Evolutionary conservation across 257 asterid species (phyloP).

Genomic region (Forsythia suspensa): DNA sequence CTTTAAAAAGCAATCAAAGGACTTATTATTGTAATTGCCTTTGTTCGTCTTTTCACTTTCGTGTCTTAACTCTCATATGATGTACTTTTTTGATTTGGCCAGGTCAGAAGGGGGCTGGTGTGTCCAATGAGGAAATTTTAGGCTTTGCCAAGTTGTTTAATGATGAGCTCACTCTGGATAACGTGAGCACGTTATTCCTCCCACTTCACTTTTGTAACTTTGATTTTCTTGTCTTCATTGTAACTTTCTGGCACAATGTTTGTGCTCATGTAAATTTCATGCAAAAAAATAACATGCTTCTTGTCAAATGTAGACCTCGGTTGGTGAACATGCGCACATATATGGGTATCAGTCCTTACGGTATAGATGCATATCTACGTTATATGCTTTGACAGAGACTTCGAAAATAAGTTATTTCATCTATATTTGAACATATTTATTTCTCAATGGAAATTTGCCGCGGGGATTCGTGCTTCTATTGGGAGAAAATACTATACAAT

Average conservation of each 20-base stretch:
- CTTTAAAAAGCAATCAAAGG: slow-evolving; percentile 8
- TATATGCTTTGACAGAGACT: slow-evolving; percentile 82
- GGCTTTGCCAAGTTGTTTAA: slow-evolving; percentile 97
- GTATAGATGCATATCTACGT: slow-evolving; percentile 90
- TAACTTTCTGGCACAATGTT: slow-evolving; percentile 5
- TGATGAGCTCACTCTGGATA: slow-evolving; percentile 96
- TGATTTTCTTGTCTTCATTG: slow-evolving; percentile 15
- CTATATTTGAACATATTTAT: background rate
- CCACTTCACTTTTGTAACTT: slow-evolving; percentile 4
- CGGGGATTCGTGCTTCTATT: background rate
- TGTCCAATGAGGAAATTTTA: slow-evolving; percentile 85
- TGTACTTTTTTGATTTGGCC: slow-evolving; percentile 27
- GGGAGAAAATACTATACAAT: background rate
- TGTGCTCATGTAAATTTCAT: slow-evolving; percentile 17
- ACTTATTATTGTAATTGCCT: slow-evolving; percentile 6
- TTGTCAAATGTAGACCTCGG: slow-evolving; percentile 72
- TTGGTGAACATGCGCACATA: slow-evolving; percentile 94
- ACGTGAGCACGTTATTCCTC: slow-evolving; percentile 79
- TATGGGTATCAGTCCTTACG: slow-evolving; percentile 77
- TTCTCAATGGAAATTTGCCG: background rate
- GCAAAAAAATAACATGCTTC: slow-evolving; percentile 7
- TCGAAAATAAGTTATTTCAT: slow-evolving; percentile 52
- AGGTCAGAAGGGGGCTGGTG: slow-evolving; percentile 85
- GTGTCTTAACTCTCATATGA: slow-evolving; percentile 4
- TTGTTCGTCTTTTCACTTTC: slow-evolving; percentile 12